Base-by-base conservation (phyloP, 345 rosid genomes). In the Rhodamnia rubescens region DNA sequence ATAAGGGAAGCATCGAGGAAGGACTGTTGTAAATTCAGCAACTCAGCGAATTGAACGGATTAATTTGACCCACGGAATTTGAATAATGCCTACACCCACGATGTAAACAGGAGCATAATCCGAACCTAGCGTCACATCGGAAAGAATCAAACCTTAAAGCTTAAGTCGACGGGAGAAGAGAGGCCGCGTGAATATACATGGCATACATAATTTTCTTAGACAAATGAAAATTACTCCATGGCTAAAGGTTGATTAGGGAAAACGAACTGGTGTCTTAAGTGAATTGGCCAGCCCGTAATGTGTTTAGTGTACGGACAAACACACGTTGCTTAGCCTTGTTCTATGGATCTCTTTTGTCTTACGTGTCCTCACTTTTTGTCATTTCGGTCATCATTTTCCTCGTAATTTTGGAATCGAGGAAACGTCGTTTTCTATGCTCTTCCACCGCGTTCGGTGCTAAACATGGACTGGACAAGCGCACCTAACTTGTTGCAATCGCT, bases 141-240 rank as follows among this genome's bases (percentile, higher is more conserved):
- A 29, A 27, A 53, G 6, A 53, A 53, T 53, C 5, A 5, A 7
- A 18, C 22, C 55, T 18, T 6, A 53, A 53, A 6, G 22, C 8
- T 5, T 61, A 12, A 58, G 13, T n/a, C 15, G 9, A 0, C 14
- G 1, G 5, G 0, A 6, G 20, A 59, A 27, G 6, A 29, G 11
- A 29, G 22, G 7, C 0, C 10, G 9, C 1, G 2, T 15, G 0
- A 61, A 29, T 61, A 15, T 1, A 14, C 0, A 29, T 0, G 3
- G 2, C 1, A 1, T 1, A 1, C 1, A 29, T 61, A 61, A 29
- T 61, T 15, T 61, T 3, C 4, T 0, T 29, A 61, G 42, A 0
- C 42, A 29, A 61, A 64, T 0, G 75, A 32, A 64, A 13, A 8
- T 64, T 64, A 42, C 11, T 29, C 21, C 7, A 15, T 29, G 42